Conservation (phyloP, 2,329 filamentous ascomycete species). For the Aspergillus calidoustus region DNA sequence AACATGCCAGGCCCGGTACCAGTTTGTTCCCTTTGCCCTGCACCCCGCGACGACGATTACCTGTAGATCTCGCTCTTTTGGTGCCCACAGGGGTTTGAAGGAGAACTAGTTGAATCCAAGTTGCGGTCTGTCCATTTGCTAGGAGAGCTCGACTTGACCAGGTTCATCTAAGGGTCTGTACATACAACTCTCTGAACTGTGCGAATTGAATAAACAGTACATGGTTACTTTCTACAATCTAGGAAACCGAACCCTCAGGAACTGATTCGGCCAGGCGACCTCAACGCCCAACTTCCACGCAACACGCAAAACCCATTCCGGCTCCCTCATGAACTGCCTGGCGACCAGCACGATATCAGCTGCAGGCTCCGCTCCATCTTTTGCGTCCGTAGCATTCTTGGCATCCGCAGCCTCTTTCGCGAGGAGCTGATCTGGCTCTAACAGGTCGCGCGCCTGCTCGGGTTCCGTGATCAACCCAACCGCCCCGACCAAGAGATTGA, state of each 20-base stretch:
- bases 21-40: no score
- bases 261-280: neutral
- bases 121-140: no score
- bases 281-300: neutral
- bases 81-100: no score
- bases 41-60: no score
- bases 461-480: constrained; percentile 2
- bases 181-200: no score
- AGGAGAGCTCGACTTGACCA: no score
- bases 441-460: neutral
- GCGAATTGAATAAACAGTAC: no score
- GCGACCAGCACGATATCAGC: neutral
- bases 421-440: neutral
- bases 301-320: neutral
- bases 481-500: neutral
- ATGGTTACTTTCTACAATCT: no score
- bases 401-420: neutral
- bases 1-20: no score
- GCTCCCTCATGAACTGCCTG: constrained; percentile 1
- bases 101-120: no score
- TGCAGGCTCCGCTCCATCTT: neutral
- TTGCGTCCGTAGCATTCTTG: neutral
- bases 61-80: no score
- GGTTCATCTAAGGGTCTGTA: no score
- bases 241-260: neutral